Evolutionary conservation across 805 yeast species (phyloP).

Genomic region (Ogataea chonburiensis): DNA sequence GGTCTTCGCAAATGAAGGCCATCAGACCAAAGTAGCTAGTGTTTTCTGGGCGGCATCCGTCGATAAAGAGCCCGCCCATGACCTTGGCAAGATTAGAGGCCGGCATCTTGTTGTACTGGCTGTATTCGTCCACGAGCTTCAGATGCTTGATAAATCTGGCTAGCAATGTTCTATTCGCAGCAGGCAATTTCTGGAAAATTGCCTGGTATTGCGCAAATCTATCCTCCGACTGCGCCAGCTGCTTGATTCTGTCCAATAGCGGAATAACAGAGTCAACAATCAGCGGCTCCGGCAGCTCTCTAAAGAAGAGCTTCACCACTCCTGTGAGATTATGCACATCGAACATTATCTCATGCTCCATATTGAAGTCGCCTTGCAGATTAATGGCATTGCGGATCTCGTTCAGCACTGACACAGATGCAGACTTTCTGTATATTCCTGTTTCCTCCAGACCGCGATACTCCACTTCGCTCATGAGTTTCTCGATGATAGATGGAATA

Average conservation of each 20-base stretch:
- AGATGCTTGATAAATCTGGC: constrained; percentile 69
- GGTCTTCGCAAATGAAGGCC: constrained; percentile 51
- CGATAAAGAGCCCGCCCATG: constrained; percentile 63
- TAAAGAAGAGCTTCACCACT: constrained; percentile 74
- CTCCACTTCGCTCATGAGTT: constrained; percentile 74
- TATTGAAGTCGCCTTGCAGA: constrained; percentile 44
- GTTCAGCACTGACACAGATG: constrained; percentile 47
- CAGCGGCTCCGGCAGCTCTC: constrained; percentile 86
- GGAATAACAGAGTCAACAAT: constrained; percentile 67
- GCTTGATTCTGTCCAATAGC: constrained; percentile 44
- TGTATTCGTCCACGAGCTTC: constrained; percentile 62
- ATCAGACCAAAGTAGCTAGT: constrained; percentile 52
- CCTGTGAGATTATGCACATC: constrained; percentile 88
- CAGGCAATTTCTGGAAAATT: constrained; percentile 48
- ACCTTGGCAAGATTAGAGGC: constrained; percentile 89
- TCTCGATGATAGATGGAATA: constrained; percentile 65
- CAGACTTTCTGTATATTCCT: constrained; percentile 78
- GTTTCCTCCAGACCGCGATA: constrained; percentile 85
- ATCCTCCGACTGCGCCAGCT: constrained; percentile 21
- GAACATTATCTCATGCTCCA: constrained; percentile 43
- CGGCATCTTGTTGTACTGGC: constrained; percentile 78
- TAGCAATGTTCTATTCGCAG: constrained; percentile 64
- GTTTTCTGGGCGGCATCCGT: constrained; percentile 49
- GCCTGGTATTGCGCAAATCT: constrained; percentile 28
- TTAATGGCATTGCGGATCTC: constrained; percentile 46